A percentile compares a stretch with the other conserved stretches of the same genome.
phyloP scores from a whole-genome alignment of 345 rosid genomes.

The Erysimum cheiranthoides region DNA sequence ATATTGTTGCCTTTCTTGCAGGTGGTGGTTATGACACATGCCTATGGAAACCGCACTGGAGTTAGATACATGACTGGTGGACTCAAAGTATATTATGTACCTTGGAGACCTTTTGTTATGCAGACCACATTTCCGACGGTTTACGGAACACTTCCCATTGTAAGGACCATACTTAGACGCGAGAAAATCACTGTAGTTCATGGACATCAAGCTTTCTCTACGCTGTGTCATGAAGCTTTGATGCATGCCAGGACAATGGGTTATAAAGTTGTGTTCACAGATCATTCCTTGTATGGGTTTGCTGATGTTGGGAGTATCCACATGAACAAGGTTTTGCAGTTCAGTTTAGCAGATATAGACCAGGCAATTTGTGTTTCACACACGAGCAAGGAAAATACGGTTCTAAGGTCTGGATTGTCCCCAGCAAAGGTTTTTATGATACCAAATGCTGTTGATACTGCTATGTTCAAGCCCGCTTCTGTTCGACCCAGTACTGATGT shows the following conservation, averaged over 20 bases:
- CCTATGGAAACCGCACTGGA: slow-evolving; percentile 86
- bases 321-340: slow-evolving; percentile 96
- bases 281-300: slow-evolving; percentile 92
- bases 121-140: slow-evolving; percentile 84
- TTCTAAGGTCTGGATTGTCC: slow-evolving; percentile 83
- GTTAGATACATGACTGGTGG: slow-evolving; percentile 91
- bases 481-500: slow-evolving; percentile 59
- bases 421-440: slow-evolving; percentile 86
- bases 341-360: slow-evolving; percentile 91
- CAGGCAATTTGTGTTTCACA: slow-evolving; percentile 98
- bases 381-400: slow-evolving; percentile 96
- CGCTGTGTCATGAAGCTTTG: slow-evolving; percentile 94
- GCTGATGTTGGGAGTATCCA: slow-evolving; percentile 96
- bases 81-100: slow-evolving; percentile 89
- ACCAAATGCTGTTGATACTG: slow-evolving; percentile 99
- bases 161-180: slow-evolving; percentile 78
- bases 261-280: slow-evolving; percentile 87
- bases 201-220: slow-evolving; percentile 97
- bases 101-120: slow-evolving; percentile 88
- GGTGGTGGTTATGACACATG: slow-evolving; percentile 98
- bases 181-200: slow-evolving; percentile 86
- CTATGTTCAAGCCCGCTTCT: slow-evolving; percentile 87
- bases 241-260: slow-evolving; percentile 98
- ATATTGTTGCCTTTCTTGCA: slow-evolving; percentile 42
- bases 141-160: slow-evolving; percentile 81